phyloP scores from a whole-genome alignment of 2,329 filamentous ascomycete species.

The Samsoniella hepiali region DNA sequence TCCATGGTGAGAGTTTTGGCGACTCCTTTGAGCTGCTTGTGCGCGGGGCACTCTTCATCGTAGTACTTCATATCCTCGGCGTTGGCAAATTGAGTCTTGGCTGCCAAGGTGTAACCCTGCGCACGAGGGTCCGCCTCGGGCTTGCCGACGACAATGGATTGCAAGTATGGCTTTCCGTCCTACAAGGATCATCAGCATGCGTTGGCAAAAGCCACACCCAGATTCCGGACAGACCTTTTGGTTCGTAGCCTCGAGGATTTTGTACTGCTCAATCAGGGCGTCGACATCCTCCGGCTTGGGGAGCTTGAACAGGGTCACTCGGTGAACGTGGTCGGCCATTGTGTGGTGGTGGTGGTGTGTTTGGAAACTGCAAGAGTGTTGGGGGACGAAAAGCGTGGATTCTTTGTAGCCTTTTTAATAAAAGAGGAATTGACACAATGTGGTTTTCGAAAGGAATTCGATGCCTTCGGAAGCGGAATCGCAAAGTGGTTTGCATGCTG shows the following conservation, averaged over 20 bases:
- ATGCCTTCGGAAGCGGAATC: neutral
- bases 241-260: slow-evolving; percentile 38
- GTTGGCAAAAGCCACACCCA: neutral
- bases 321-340: slow-evolving; percentile 43
- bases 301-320: slow-evolving; percentile 54
- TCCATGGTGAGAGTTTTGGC: slow-evolving; percentile 33
- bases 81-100: slow-evolving; percentile 60
- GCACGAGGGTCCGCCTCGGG: slow-evolving; percentile 56
- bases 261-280: slow-evolving; percentile 45
- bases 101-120: slow-evolving; percentile 64
- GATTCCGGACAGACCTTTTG: slow-evolving; percentile 38
- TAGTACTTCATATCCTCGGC: slow-evolving; percentile 69
- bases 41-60: slow-evolving; percentile 51
- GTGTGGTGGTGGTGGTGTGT: slow-evolving; percentile 3
- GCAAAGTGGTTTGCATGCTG: neutral
- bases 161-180: slow-evolving; percentile 70
- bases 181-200: slow-evolving; percentile 30
- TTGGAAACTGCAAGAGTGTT: neutral
- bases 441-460: neutral
- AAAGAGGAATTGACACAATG: neutral
- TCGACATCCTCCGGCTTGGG: slow-evolving; percentile 42
- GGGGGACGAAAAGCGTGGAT: neutral
- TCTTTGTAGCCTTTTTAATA: neutral
- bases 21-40: slow-evolving; percentile 39
- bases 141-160: slow-evolving; percentile 51